Conservation (phyloP, 805 yeast genomes). For the Candida vartiovaarae region DNA sequence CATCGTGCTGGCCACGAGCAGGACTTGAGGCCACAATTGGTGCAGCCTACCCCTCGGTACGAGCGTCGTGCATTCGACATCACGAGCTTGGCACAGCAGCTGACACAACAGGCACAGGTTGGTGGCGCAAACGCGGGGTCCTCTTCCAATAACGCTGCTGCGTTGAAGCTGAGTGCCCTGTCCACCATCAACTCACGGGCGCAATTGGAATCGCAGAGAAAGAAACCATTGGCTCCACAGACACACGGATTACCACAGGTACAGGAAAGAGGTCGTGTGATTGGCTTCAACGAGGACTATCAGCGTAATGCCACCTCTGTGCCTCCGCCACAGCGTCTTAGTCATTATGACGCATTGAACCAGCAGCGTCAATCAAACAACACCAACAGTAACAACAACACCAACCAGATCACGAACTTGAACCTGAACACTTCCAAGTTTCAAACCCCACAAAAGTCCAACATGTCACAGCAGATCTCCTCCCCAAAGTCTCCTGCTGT, state of each 20-base stretch:
- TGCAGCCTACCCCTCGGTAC: conserved; percentile 2
- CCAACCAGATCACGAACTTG: background rate
- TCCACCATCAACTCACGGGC: conserved; percentile 55
- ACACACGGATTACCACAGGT: background rate
- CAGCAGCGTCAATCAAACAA: background rate
- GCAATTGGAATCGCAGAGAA: conserved; percentile 32
- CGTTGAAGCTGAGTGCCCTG: conserved; percentile 59
- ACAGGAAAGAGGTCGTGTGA: conserved; percentile 15
- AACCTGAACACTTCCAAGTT: background rate
- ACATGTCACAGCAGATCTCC: conserved; percentile 19
- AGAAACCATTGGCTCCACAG: conserved; percentile 4
- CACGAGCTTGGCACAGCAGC: conserved; percentile 23
- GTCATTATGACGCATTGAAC: conserved; percentile 16
- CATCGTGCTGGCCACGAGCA: conserved; percentile 15
- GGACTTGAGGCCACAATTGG: conserved; percentile 12
- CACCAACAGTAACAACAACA: conserved; percentile 1
- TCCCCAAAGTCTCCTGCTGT: conserved; percentile 35
- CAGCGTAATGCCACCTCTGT: conserved; percentile 15
- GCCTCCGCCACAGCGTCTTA: conserved; percentile 21
- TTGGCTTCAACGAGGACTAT: conserved; percentile 2
- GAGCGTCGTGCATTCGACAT: conserved; percentile 17
- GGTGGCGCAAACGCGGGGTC: conserved; percentile 10
- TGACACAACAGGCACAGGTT: conserved; percentile 15
- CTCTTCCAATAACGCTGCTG: conserved; percentile 23
- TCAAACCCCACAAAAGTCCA: conserved; percentile 26